Conservation (phyloP, 2,329 filamentous ascomycete species). For the Monosporascus sp. region DNA sequence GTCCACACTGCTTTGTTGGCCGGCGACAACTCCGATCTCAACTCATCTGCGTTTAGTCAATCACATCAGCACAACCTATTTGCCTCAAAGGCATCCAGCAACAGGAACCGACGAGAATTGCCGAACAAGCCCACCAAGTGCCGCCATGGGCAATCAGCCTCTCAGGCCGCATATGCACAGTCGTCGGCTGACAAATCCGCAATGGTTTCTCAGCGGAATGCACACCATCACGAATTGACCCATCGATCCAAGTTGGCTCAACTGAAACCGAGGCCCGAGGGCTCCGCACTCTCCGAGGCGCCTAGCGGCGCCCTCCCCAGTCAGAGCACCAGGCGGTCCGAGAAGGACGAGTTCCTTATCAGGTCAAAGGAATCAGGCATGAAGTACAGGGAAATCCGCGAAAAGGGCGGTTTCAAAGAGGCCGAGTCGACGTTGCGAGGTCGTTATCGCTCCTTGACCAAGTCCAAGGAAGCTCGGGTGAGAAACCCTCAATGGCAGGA, state of each 20-base stretch:
- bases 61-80: constrained; percentile 6
- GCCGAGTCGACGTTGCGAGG: constrained; percentile 71
- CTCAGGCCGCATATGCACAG: background rate
- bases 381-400: constrained; percentile 62
- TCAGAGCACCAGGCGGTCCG: constrained; percentile 17
- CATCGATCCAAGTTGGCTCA: constrained; percentile 5
- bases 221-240: constrained; percentile 1
- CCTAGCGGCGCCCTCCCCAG: background rate
- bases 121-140: constrained; percentile 18
- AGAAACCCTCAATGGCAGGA: constrained; percentile 61
- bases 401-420: constrained; percentile 50
- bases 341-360: constrained; percentile 47
- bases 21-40: constrained; percentile 13
- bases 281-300: background rate
- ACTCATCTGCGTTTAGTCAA: constrained; percentile 11
- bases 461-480: constrained; percentile 56
- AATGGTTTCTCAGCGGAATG: constrained; percentile 1
- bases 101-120: constrained; percentile 20
- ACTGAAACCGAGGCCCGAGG: constrained; percentile 4
- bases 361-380: constrained; percentile 49
- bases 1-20: constrained; percentile 11
- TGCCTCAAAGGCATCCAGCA: constrained; percentile 4
- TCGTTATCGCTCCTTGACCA: constrained; percentile 60
- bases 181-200: constrained; percentile 10
- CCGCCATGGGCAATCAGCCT: constrained; percentile 3